Base-by-base conservation (phyloP, 2,329 filamentous ascomycete species). In the Hirsutella rhossiliensis region DNA sequence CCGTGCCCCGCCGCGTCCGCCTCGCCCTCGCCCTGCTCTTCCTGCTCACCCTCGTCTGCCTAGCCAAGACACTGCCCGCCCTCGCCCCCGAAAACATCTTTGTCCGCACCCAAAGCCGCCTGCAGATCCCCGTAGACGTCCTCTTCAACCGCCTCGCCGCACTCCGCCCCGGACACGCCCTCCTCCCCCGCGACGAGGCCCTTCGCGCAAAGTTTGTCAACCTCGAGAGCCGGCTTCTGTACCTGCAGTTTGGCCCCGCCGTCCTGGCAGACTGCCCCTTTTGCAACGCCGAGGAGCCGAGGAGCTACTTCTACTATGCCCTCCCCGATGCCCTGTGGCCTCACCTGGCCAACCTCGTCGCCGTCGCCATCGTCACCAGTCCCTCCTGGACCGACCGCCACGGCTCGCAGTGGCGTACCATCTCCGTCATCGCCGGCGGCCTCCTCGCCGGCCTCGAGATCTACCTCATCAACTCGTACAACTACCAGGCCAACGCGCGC, bases 51-150 rank as follows among this genome's bases (percentile, higher is more conserved):
- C 49, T 63, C 17, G 53, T 65, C 4, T 54, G 77, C 52, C 57
- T 79, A 47, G 54, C 80, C 46, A 73, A 78, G 46, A 80, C 83
- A 15, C 65, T 90, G 0, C 81, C 87, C 0, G 50, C 66, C 46
- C 80, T 87, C 56, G 69, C 76, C 6, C 83, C 85, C 5, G 80
- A 87, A 59, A 96, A 96, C 65, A 69, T 97, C 61, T 95, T 97
- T 71, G 58, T 63, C 28, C 62, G 70, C 17, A 96, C 90, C 1
- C 72, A 80, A 45, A 92, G 87, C 42, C 85, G 89, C 30, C 78
- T 97, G 17, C 84, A 88, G 55, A 90, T 85, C 37, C 81, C 87
- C n/a, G 82, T 78, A 37, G 85, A 90, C 57, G 81, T 94, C 30
- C 73, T 97, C 48, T 92, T 95, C 63, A 78, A 75, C 47, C 84